phyloP scores from a whole-genome alignment of 345 rosid species.

The Crucihimalaya himalaica region DNA sequence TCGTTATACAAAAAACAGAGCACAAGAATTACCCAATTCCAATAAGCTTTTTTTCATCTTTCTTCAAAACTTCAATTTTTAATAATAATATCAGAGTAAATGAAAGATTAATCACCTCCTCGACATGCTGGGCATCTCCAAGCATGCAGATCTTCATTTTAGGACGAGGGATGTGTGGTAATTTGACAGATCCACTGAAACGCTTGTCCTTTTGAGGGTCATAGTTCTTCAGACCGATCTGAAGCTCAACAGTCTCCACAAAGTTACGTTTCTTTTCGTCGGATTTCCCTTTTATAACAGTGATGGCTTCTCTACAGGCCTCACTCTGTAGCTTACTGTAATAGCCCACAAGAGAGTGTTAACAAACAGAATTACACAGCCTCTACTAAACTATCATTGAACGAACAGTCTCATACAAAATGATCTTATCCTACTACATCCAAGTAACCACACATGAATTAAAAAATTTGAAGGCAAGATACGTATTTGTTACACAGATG shows the following conservation, averaged over 20 bases:
- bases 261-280: conserved; percentile 66
- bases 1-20: background rate
- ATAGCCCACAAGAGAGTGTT: background rate
- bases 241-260: conserved; percentile 75
- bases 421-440: background rate
- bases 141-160: conserved; percentile 90
- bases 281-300: conserved; percentile 42
- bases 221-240: conserved; percentile 77
- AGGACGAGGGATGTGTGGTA: conserved; percentile 82
- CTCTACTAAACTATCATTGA: too few species aligned
- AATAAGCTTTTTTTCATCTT: background rate
- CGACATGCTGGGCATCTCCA: conserved; percentile 87
- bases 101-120: conserved; percentile 53
- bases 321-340: conserved; percentile 76
- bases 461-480: background rate
- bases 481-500: background rate
- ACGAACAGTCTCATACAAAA: background rate
- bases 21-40: background rate
- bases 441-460: background rate
- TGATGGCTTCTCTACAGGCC: conserved; percentile 63
- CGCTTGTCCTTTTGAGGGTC: conserved; percentile 89
- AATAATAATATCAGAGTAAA: background rate
- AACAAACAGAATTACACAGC: background rate
- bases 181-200: conserved; percentile 80
- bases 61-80: background rate